These are phyloP conservation scores for Emydomyces testavorans DNA, from an alignment of 2,329 filamentous ascomycete genomes.

Conservation along the genomic window DNA sequence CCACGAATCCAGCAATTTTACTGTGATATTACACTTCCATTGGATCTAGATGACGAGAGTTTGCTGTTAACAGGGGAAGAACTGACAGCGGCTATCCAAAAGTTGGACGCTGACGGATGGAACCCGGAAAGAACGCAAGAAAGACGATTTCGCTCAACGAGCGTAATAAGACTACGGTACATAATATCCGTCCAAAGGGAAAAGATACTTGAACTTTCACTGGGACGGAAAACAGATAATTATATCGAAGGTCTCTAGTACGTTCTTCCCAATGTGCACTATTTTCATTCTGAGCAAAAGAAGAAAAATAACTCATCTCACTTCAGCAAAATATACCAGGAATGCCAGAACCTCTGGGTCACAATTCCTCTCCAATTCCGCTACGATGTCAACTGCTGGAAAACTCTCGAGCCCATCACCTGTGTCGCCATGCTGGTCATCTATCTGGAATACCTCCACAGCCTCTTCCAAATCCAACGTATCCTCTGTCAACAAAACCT, in stretches of 20 bases:
- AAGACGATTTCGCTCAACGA: slow-evolving; percentile 15
- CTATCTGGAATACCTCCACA: slow-evolving; percentile 18
- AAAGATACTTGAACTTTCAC: slow-evolving; percentile 19
- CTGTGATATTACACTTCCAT: slow-evolving; percentile 21
- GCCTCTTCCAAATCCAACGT: slow-evolving; percentile 19
- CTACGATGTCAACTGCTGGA: slow-evolving; percentile 16
- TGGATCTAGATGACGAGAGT: slow-evolving; percentile 24
- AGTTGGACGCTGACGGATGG: slow-evolving; percentile 20
- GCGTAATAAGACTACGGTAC: slow-evolving; percentile 18
- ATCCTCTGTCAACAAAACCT: slow-evolving; percentile 18
- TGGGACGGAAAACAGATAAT: slow-evolving; percentile 14
- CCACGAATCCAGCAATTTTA: slow-evolving; percentile 23
- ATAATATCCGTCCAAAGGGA: slow-evolving; percentile 19
- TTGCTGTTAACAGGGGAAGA: slow-evolving; percentile 14
- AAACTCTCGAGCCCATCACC: slow-evolving; percentile 8
- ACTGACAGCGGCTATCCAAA: slow-evolving; percentile 14
- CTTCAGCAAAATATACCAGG: slow-evolving; percentile 15
- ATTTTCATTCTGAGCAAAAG: too few species aligned
- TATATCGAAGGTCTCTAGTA: slow-evolving; percentile 12
- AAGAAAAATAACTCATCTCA: background rate
- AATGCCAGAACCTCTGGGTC: slow-evolving; percentile 17
- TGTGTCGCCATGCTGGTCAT: slow-evolving; percentile 16
- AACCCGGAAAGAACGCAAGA: slow-evolving; percentile 11
- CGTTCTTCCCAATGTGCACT: background rate
- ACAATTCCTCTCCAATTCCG: slow-evolving; percentile 17